Base-by-base conservation (phyloP, 1,284 basidiomycete genomes). In the Amylostereum chailletii region DNA sequence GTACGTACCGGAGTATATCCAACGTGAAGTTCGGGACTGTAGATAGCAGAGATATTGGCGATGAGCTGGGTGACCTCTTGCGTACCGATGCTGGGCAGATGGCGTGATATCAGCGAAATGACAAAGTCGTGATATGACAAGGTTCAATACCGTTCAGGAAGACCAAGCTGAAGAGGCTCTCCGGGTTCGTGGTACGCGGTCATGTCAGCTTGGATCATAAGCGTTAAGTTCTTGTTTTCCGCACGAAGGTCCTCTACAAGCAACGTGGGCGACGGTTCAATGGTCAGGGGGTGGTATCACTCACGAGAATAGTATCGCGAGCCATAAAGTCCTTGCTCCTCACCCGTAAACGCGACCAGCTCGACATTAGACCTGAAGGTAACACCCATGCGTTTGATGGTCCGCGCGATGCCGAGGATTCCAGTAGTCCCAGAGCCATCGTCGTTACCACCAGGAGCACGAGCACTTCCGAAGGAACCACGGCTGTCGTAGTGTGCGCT, bases 201-300 rank as follows among this genome's bases (percentile, higher is more conserved):
- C 90, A 94, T 94, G 60, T 94, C 91, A 1, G 87, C 87, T 64
- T 94, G 91, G 50, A 94, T 74, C 76, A 93, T 88, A 38, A 93
- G 64, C 2, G 83, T 80, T 43, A 94, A 70, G 55, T 89, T 85
- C 19, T 80, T 81, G 53, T 78, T 69, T 29, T 65, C 64, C 40
- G 66, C 65, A 48, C 76, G 71, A 59, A 88, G 58, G 60, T 84
- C 73, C 29, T 65, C 84, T 85, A 56, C 10, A 7, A 6, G 30
- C 41, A 10, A 30, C n/a, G 42, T 41, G 42, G 49, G 45, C 31
- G 6, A 26, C 36, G 27, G 7, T 38, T 27, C 43, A 27, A 7
- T 3, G 4, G 8, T 37, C n/a, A 40, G 27, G 42, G 1, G 26
- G 32, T 7, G 30, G 31, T 10, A 42, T 29, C 10, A 65, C 79